Percentiles rank a stretch among this genome's conserved stretches.
Conservation (phyloP, 345 rosid genomes). For the Cardamine resedifolia region DNA sequence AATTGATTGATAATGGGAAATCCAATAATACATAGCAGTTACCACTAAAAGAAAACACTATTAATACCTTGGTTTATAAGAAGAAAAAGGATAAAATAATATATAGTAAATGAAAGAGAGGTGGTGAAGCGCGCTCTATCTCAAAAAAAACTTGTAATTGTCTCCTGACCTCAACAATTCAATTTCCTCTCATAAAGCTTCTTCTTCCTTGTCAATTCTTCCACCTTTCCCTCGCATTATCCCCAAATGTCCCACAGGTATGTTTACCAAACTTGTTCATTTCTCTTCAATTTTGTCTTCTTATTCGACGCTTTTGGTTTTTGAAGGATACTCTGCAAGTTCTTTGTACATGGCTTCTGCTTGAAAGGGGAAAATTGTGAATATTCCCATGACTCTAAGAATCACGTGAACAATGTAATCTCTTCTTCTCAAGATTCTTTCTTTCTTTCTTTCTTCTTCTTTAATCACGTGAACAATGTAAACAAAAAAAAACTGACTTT, state of each 20-base stretch:
- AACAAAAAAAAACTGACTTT: not conserved
- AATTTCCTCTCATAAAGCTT: slow-evolving; percentile 10
- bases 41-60: not conserved
- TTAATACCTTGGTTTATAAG: not conserved
- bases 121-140: slow-evolving; percentile 30
- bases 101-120: not conserved
- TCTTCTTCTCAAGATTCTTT: not conserved
- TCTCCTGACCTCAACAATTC: not conserved
- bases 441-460: not conserved
- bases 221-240: slow-evolving; percentile 18
- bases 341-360: slow-evolving; percentile 90
- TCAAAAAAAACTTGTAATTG: not conserved
- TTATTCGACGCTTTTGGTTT: not conserved
- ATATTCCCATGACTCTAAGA: slow-evolving; percentile 81
- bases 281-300: not conserved
- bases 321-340: slow-evolving; percentile 70
- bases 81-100: too few species aligned
- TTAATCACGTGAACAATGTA: too few species aligned
- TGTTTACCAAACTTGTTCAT: not conserved
- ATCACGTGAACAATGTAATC: slow-evolving; percentile 63
- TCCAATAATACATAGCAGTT: not conserved
- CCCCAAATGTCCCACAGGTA: slow-evolving; percentile 39
- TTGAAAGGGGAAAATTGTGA: slow-evolving; percentile 93
- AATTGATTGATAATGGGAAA: not conserved
- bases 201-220: not conserved